Conservation (phyloP, 805 yeast species). For the Cyberlindnera americana region DNA sequence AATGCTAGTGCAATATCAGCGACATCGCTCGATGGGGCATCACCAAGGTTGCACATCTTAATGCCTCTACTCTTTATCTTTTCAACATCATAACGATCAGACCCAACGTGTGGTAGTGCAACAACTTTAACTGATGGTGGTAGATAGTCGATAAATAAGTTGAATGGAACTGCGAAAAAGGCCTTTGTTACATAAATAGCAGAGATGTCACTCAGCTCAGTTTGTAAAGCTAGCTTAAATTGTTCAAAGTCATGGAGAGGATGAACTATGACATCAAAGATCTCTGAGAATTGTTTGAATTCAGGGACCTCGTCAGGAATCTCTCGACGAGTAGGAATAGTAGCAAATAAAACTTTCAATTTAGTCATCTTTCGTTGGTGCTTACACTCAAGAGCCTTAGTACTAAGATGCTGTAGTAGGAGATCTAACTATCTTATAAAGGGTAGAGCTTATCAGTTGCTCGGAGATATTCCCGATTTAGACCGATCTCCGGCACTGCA, state of each 20-base stretch:
- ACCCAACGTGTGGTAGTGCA: conserved; percentile 58
- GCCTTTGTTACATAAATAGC: conserved; percentile 59
- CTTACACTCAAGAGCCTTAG: too few relatives aligned
- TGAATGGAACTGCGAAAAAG: conserved; percentile 37
- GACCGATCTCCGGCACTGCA: conserved; percentile 1
- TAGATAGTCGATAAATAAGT: conserved; percentile 38
- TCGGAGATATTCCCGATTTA: conserved; percentile 3
- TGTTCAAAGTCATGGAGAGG: conserved; percentile 31
- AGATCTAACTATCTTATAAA: too few relatives aligned
- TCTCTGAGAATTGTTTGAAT: conserved; percentile 37
- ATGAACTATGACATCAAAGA: conserved; percentile 32
- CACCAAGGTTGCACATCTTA: conserved; percentile 56
- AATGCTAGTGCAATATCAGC: conserved; percentile 65
- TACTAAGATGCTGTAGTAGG: too few relatives aligned
- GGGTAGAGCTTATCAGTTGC: conserved; percentile 1
- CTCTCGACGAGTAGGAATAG: conserved; percentile 34
- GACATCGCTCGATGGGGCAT: conserved; percentile 59
- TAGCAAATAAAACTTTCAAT: conserved; percentile 16
- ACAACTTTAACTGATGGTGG: conserved; percentile 48
- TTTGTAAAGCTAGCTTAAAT: conserved; percentile 38
- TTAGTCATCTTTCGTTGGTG: conserved; percentile 17
- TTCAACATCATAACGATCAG: conserved; percentile 46
- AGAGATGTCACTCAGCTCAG: conserved; percentile 36
- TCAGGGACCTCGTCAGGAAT: conserved; percentile 44
- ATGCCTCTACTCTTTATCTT: conserved; percentile 45